Evolutionary conservation across 768 basidiomycete species (phyloP).

Genomic region (Sutorius australiensis): DNA sequence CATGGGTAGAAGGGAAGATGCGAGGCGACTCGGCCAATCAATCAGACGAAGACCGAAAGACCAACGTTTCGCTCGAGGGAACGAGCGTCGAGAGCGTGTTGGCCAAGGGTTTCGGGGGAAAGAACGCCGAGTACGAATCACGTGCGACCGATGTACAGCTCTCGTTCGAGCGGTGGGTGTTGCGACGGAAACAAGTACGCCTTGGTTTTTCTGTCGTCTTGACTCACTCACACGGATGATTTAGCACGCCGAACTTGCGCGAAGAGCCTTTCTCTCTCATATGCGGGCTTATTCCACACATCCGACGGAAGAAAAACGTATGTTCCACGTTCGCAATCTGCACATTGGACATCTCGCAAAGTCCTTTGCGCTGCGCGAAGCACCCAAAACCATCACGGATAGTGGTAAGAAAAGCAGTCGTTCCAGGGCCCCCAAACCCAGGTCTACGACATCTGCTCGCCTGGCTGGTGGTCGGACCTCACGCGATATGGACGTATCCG

Average conservation of each 20-base stretch:
- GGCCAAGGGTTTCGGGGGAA: conserved; percentile 81
- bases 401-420: conserved; percentile 17
- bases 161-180: conserved; percentile 91
- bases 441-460: conserved; percentile 2
- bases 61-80: conserved; percentile 50
- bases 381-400: conserved; percentile 47
- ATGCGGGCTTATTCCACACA: conserved; percentile 97
- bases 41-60: conserved; percentile 29
- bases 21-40: conserved; percentile 40
- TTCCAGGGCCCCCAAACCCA: conserved; percentile 3
- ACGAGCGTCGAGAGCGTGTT: conserved; percentile 70
- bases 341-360: conserved; percentile 95
- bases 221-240: background rate
- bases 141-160: conserved; percentile 96
- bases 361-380: conserved; percentile 85
- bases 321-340: conserved; percentile 92
- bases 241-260: conserved; percentile 74
- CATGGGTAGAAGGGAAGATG: conserved; percentile 87
- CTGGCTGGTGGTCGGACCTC: conserved; percentile 18
- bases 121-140: conserved; percentile 72
- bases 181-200: conserved; percentile 65
- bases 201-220: conserved; percentile 1
- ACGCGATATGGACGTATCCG: conserved; percentile 34
- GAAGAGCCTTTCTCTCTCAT: conserved; percentile 86
- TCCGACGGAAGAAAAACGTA: conserved; percentile 90